Conservation (phyloP, 2,329 filamentous ascomycete genomes). For the Aspergillus unguis region DNA sequence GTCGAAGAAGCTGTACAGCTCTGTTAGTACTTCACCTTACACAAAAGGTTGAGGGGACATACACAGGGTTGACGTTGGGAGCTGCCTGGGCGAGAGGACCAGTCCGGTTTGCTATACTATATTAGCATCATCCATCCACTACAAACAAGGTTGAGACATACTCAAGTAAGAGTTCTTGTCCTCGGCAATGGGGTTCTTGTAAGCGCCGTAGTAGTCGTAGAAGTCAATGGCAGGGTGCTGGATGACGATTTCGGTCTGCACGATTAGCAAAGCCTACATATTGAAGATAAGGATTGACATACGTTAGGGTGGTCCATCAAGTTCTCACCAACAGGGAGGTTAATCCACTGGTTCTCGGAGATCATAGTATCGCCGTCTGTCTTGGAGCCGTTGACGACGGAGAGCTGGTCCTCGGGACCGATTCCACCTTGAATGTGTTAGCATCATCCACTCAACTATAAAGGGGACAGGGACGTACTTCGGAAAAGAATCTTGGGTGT, state of each 20-base stretch:
- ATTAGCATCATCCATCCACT: no score
- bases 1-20: slow-evolving; percentile 27
- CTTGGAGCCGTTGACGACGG: slow-evolving; percentile 38
- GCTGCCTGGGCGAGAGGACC: slow-evolving; percentile 16
- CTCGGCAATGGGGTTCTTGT: slow-evolving; percentile 11
- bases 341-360: slow-evolving; percentile 47
- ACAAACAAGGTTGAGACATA: background rate
- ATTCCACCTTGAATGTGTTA: slow-evolving; percentile 49
- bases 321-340: slow-evolving; percentile 51
- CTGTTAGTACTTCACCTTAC: slow-evolving; percentile 11
- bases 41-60: slow-evolving; percentile 7
- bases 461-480: slow-evolving; percentile 30
- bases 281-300: slow-evolving; percentile 1
- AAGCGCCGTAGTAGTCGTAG: slow-evolving; percentile 21
- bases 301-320: slow-evolving; percentile 43
- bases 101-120: slow-evolving; percentile 7
- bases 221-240: slow-evolving; percentile 22
- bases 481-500: slow-evolving; percentile 63
- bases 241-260: slow-evolving; percentile 15
- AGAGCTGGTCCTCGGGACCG: slow-evolving; percentile 54
- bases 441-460: background rate
- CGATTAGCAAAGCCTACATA: slow-evolving; percentile 6
- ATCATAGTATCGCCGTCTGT: slow-evolving; percentile 41
- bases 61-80: slow-evolving; percentile 18
- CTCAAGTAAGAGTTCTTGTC: slow-evolving; percentile 14